A percentile compares a stretch with the other conserved stretches of the same genome.
Evolutionary conservation across 2,329 filamentous ascomycete species (phyloP).

Genomic region (Ascochyta rabiei): DNA sequence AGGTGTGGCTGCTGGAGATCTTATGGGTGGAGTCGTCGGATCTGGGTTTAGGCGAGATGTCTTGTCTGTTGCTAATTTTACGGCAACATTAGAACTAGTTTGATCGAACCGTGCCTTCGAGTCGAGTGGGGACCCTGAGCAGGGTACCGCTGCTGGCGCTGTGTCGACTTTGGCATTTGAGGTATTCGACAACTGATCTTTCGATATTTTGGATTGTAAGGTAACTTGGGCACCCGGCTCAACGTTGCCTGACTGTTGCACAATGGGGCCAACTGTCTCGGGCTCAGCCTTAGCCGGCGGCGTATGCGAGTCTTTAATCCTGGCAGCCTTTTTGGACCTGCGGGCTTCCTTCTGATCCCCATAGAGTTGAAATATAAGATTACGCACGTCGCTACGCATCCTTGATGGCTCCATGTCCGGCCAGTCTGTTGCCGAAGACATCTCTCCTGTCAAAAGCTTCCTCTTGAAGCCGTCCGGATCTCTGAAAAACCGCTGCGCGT

Average conservation of each 20-base stretch:
- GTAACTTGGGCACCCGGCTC: neutral
- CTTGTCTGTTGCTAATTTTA: neutral
- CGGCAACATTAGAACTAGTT: neutral
- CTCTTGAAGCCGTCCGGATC: constrained; percentile 73
- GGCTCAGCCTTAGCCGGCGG: neutral
- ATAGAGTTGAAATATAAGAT: constrained; percentile 70
- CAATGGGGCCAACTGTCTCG: neutral
- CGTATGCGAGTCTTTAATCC: neutral
- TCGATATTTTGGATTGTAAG: neutral
- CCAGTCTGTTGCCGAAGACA: constrained; percentile 63
- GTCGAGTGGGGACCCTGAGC: neutral
- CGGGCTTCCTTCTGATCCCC: constrained; percentile 39
- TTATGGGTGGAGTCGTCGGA: neutral
- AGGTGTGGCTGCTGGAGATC: neutral
- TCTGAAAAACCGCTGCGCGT: constrained; percentile 80
- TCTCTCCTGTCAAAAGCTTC: constrained; percentile 69
- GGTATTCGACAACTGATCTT: neutral
- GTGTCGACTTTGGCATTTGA: neutral
- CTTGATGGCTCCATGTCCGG: constrained; percentile 59
- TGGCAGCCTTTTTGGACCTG: constrained; percentile 21
- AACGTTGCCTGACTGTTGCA: neutral
- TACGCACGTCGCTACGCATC: constrained; percentile 70
- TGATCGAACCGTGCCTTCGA: neutral
- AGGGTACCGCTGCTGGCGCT: neutral
- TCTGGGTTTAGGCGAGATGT: neutral